These are phyloP conservation scores for Gnetum montanum DNA, from an alignment of 75 land plant genomes.

Conservation along the genomic window DNA sequence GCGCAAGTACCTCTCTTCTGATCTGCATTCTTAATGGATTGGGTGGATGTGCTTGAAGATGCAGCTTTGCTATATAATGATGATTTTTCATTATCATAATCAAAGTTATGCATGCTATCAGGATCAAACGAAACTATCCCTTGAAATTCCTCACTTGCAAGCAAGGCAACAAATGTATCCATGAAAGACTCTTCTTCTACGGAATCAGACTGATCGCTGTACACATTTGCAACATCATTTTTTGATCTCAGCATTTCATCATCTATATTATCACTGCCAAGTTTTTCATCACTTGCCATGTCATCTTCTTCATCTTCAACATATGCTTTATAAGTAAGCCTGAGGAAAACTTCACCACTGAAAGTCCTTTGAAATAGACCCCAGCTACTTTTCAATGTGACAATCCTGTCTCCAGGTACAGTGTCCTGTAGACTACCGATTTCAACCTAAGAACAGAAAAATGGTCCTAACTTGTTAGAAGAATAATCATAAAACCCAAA, in stretches of 20 bases:
- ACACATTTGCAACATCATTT: neutral
- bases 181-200: conserved; percentile 47
- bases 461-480: neutral
- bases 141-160: conserved; percentile 73
- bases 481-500: neutral
- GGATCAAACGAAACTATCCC: conserved; percentile 58
- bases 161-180: conserved; percentile 50
- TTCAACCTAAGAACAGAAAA: conserved; percentile 71
- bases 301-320: conserved; percentile 98
- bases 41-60: conserved; percentile 3
- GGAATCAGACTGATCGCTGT: conserved; percentile 2
- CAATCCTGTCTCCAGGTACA: conserved; percentile 79
- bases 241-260: conserved; percentile 33
- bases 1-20: conserved; percentile 11
- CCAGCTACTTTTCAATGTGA: conserved; percentile 65
- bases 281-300: conserved; percentile 6
- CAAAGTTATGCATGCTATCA: conserved; percentile 12
- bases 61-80: conserved; percentile 1
- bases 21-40: conserved; percentile 4
- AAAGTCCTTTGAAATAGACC: conserved; percentile 43
- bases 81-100: conserved; percentile 4
- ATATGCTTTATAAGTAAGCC: conserved; percentile 96
- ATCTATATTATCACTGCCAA: conserved; percentile 30
- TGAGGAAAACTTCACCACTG: conserved; percentile 72
- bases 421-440: conserved; percentile 81